Evolutionary conservation across 805 yeast species (phyloP), one percentile per base, ranked within the genome.

Genomic region (Monosporozyma yasuniensis): DNA sequence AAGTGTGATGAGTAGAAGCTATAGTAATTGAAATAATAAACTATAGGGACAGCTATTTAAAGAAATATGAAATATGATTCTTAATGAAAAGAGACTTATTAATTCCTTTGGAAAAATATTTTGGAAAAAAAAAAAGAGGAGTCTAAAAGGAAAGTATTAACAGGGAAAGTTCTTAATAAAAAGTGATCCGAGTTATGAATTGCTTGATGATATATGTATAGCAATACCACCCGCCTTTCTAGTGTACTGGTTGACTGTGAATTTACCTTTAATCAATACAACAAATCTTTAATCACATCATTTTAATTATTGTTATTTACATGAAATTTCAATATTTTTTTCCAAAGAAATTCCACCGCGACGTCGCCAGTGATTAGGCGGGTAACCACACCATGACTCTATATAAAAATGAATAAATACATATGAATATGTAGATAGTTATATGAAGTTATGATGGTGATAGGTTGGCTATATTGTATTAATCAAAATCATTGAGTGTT

Each of bases 201-300:
- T 39, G 42, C 42, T 39, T 39, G 21, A 14, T 19, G 5, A 5
- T 21, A 39, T 39, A 19, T 21, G 25, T 18, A 19, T 21, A 39
- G 42, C 42, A 39, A 39, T 39, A 39, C n/a, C 21, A 39, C 25
- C 42, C 42, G 22, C 42, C 42, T 39, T 39, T 39, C 25, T 39
- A 21, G 42, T 39, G 27, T 21, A 35, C 39, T 35, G 39, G 42
- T 39, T 39, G 42, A 14, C 25, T 39, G 25, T 21, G 16, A 39
- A 21, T 21, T 21, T 39, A 39, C 21, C 27, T 21, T 21, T 10
- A 21, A 7, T 22, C 25, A 10, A 39, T 39, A 21, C 12, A 8
- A 39, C 42, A 39, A 39, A 39, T 39, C 27, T 39, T 21, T 21
- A 39, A 39, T 39, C 42, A 39, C 11, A 39, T 22, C 42, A 21